Percentiles rank a stretch among this genome's conserved stretches.
Conservation (phyloP, 306 rosid species). For the Clitoria ternatea region DNA sequence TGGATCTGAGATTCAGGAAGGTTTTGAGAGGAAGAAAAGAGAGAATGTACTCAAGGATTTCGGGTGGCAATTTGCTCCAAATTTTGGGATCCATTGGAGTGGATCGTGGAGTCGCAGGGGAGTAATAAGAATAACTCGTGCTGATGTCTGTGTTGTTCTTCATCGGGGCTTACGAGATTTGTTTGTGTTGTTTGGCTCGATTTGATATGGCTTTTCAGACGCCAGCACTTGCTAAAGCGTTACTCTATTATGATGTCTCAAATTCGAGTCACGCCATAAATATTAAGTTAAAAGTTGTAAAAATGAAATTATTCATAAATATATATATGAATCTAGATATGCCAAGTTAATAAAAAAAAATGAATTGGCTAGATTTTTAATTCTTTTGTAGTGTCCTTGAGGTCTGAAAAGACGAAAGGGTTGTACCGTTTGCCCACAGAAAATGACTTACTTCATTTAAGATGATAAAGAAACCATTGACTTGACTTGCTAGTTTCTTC, state of each 20-base stretch:
- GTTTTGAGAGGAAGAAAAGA: constrained; percentile 65
- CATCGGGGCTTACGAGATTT: constrained; percentile 17
- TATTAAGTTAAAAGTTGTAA: too few species aligned
- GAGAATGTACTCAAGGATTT: constrained; percentile 64
- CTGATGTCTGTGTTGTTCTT: neutral
- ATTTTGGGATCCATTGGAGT: constrained; percentile 66
- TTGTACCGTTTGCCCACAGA: neutral
- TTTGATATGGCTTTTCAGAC: neutral
- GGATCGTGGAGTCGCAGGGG: neutral
- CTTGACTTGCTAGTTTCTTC: neutral
- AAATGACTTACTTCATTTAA: neutral
- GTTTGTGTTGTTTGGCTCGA: neutral
- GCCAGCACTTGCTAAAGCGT: too few species aligned
- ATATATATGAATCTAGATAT: too few species aligned
- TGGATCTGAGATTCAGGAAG: constrained; percentile 63
- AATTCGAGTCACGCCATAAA: too few species aligned
- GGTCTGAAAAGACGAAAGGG: neutral
- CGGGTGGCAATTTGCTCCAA: constrained; percentile 76
- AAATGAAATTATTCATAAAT: too few species aligned
- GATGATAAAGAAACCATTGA: constrained; percentile 1
- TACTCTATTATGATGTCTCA: too few species aligned
- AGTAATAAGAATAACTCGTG: neutral
- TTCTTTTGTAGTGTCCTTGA: neutral
- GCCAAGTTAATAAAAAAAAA: neutral
- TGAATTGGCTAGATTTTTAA: neutral